Evolutionary conservation across 352 stramenopile genomes (phyloP).

Genomic region (Aphanomyces stellatus): DNA sequence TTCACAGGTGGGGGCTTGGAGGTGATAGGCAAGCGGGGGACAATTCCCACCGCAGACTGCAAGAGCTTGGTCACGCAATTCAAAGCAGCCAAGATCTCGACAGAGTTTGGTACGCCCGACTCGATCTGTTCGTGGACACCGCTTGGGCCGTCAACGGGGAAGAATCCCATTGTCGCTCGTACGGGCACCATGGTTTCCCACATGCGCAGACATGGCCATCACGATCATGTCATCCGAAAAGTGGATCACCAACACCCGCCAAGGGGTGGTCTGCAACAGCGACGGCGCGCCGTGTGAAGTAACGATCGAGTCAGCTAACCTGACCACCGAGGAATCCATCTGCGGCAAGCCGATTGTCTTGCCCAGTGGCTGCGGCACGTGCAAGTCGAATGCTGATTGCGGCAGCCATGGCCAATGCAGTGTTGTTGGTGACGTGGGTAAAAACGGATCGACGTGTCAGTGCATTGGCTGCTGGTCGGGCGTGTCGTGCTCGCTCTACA

Average conservation of each 20-base stretch:
- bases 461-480: slow-evolving; percentile 74
- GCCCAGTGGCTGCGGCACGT: slow-evolving; percentile 49
- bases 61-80: slow-evolving; percentile 65
- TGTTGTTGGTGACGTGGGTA: slow-evolving; percentile 43
- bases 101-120: slow-evolving; percentile 24
- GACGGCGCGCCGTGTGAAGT: slow-evolving; percentile 49
- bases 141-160: slow-evolving; percentile 23
- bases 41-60: slow-evolving; percentile 52
- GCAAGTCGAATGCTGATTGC: slow-evolving; percentile 53
- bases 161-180: slow-evolving; percentile 45
- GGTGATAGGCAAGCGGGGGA: slow-evolving; percentile 47
- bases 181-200: slow-evolving; percentile 51
- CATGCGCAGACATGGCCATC: slow-evolving; percentile 33
- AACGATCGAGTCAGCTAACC: slow-evolving; percentile 29
- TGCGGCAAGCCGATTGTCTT: slow-evolving; percentile 57
- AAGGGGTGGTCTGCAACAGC: slow-evolving; percentile 62
- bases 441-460: slow-evolving; percentile 38
- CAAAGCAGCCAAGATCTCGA: slow-evolving; percentile 21
- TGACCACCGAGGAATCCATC: slow-evolving; percentile 68
- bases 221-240: slow-evolving; percentile 53
- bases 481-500: slow-evolving; percentile 62
- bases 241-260: slow-evolving; percentile 64
- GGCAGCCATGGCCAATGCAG: slow-evolving; percentile 68
- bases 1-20: slow-evolving; percentile 43
- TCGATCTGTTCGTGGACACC: slow-evolving; percentile 61